Evolutionary conservation across 1,284 basidiomycete species (phyloP), one percentile per base, ranked within the genome.

Genomic region (Puccinia polysora): DNA sequence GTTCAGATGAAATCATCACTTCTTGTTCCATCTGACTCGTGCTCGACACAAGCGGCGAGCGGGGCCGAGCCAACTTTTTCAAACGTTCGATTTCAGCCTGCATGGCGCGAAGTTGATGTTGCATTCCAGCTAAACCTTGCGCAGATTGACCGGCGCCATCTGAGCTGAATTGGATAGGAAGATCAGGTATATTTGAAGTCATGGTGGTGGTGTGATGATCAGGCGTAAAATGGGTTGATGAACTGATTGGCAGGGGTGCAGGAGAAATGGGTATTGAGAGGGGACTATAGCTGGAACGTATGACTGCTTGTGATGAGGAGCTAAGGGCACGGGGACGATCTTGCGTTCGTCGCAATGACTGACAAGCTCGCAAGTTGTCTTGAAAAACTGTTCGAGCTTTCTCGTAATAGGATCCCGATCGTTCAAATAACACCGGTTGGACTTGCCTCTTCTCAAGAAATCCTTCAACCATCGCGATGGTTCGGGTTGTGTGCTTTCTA

Each of bases 401-500:
- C 6, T 49, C 30, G 30, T 47, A 32, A 47, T 63, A 43, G 18
- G 45, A 50, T 5, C 28, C n/a, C 30, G 50, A 18, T 40, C 20
- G 40, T 10, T 36, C n/a, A 30, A 32, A 63, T n/a, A n/a, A n/a
- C 6, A 45, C 30, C 1, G 18, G 1, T 8, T 32, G 47, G 10
- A 53, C 28, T 34, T 50, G 34, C 3, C 15, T 28, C 15, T 60
- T 38, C n/a, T 50, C n/a, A n/a, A n/a, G 32, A 23, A 71, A 71
- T 12, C 59, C 25, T 30, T 50, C 34, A n/a, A 62, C 55, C 25
- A 71, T 47, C 1, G 69, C 49, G 14, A 30, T 52, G 2, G 59
- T 53, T 8, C 59, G 69, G 34, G 32, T 15, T 6, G 70, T 65
- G 18, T 73, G 62, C 53, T 59, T 64, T 12, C 70, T 60, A 32